Evolutionary conservation across 2,329 filamentous ascomycete species (phyloP).

Genomic region (Xylaria sp.): DNA sequence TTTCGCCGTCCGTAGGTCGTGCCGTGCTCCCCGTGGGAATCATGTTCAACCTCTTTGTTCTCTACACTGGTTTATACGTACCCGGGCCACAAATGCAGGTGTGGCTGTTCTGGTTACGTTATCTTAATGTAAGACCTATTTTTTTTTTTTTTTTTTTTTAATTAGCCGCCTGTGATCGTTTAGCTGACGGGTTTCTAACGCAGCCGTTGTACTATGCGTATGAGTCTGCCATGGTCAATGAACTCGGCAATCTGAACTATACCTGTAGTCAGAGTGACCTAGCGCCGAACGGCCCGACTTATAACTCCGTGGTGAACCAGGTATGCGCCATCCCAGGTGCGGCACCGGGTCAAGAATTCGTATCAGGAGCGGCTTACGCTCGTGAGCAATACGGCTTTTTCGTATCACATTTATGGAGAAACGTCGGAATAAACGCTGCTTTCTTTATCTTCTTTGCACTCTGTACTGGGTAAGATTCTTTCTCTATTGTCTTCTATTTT

Average conservation of each 20-base stretch:
- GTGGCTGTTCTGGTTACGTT: constrained; percentile 69
- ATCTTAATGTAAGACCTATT: constrained; percentile 51
- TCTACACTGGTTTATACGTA: constrained; percentile 53
- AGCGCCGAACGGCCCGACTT: constrained; percentile 21
- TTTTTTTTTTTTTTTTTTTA: too few relatives aligned
- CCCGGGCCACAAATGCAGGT: constrained; percentile 56
- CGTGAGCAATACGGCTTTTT: constrained; percentile 59
- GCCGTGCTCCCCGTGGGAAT: constrained; percentile 47
- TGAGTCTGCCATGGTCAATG: constrained; percentile 31
- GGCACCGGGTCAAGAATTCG: constrained; percentile 55
- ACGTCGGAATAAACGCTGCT: constrained; percentile 57
- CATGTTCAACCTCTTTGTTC: constrained; percentile 55
- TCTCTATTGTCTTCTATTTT: too few relatives aligned
- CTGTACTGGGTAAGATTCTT: constrained; percentile 40
- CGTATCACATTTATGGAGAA: constrained; percentile 65
- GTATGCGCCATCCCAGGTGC: constrained; percentile 49
- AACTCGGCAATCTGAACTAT: constrained; percentile 24
- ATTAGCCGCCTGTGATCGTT: too few relatives aligned
- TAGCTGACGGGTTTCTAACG: too few relatives aligned
- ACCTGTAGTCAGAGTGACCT: constrained; percentile 22
- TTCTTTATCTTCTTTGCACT: constrained; percentile 56
- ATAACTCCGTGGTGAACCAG: constrained; percentile 25
- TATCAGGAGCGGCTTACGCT: constrained; percentile 64
- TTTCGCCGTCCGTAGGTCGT: constrained; percentile 58
- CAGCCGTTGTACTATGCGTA: constrained; percentile 32